Evolutionary conservation across 2,329 filamentous ascomycete species (phyloP), one percentile per base, ranked within the genome.

Genomic region (Xylaria sp.): DNA sequence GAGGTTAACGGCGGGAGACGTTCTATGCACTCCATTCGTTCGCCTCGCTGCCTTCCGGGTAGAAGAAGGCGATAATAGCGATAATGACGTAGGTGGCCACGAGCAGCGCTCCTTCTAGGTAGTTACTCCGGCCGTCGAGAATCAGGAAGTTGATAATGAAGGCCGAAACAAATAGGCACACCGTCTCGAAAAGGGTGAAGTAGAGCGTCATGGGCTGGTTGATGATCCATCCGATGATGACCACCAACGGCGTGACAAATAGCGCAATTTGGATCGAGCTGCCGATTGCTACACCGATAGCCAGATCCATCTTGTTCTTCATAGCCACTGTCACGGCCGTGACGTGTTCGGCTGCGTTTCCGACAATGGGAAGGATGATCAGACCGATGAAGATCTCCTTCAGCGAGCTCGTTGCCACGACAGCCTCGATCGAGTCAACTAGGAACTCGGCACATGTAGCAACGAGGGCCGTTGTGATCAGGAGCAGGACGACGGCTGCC

Each of bases 101-200:
- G 34, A 92, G 79, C 51, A 92, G 78, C 1, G 90, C 90, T 15
- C 93, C 93, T 82, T 97, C 93, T 13, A 97, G 87, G 76, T 96
- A 97, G 78, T 97, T 97, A 78, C 91, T 94, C 78, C 94, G 88
- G 12, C 93, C 93, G 76, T 97, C 94, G 69, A 95, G 84, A 58
- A 97, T 93, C 69, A 97, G 82, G 78, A 96, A 97, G 81, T 95
- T 96, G 81, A 95, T 92, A 71, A 97, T 94, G 72, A 97, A 90
- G 8, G 94, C 90, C 61, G 90, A 92, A 61, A 95, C 89, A 80
- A 97, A 97, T 76, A 97, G 87, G 66, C 91, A 93, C 25, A 96
- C 92, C 0, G 93, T 97, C 86, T 97, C 93, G 80, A 97, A 97
- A 58, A 94, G 86, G 69, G 93, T 93, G 80, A 97, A 97, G 83